These are phyloP conservation scores for Fonsecaea monophora DNA, from an alignment of 2,329 filamentous ascomycete species.

Conservation along the genomic window DNA sequence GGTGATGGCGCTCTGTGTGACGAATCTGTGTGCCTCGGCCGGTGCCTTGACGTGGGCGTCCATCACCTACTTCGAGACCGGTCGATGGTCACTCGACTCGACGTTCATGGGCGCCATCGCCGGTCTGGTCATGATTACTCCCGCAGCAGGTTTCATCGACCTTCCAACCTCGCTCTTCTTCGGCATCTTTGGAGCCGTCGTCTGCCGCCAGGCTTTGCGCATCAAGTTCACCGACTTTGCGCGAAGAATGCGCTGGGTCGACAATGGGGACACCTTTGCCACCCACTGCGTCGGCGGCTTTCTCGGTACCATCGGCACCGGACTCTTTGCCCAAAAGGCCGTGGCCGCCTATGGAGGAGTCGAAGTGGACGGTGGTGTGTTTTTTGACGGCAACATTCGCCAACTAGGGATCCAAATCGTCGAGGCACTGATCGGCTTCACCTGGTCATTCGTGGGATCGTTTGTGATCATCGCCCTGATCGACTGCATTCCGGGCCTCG, in stretches of 20 bases:
- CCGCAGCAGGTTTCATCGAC: conserved; percentile 58
- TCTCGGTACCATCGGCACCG: conserved; percentile 59
- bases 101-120: conserved; percentile 62
- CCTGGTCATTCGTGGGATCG: conserved; percentile 58
- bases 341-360: conserved; percentile 60
- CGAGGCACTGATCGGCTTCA: conserved; percentile 59
- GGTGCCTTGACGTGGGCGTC: conserved; percentile 57
- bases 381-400: conserved; percentile 60
- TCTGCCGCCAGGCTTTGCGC: conserved; percentile 59
- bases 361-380: conserved; percentile 58
- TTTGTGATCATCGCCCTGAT: conserved; percentile 59
- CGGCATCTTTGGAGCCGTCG: conserved; percentile 55
- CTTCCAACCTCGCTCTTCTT: conserved; percentile 58
- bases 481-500: conserved; percentile 60
- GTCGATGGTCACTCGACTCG: conserved; percentile 57
- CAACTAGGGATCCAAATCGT: conserved; percentile 60
- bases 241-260: conserved; percentile 58
- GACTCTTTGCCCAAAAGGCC: conserved; percentile 58
- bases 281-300: conserved; percentile 62
- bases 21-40: conserved; percentile 57
- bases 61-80: conserved; percentile 54
- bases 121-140: conserved; percentile 61
- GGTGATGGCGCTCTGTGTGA: conserved; percentile 59
- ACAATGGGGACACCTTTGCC: conserved; percentile 63
- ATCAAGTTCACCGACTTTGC: conserved; percentile 61